Base-by-base conservation (phyloP, 2,329 filamentous ascomycete species). In the Intubia oerlemansii region DNA sequence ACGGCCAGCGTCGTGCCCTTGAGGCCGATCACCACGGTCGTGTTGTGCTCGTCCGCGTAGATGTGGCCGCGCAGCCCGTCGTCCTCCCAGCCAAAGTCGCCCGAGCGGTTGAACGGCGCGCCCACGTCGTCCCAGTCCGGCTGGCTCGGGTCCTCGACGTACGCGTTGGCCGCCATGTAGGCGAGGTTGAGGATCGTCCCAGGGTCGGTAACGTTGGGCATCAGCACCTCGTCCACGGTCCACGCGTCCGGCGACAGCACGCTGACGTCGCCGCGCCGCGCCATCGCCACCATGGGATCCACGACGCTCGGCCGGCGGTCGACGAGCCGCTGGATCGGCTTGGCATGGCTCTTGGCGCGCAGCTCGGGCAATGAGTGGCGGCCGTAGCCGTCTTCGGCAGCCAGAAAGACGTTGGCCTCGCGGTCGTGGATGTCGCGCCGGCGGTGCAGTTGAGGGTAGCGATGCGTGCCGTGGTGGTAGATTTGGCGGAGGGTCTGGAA, bases 31-130 rank as follows among this genome's bases (percentile, higher is more conserved):
- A 95, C 71, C 30, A 95, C 62, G 2, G 85, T 95, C 20, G 67
- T 67, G 48, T 95, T 93, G 22, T 54, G 66, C 41, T 82, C 68
- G 43, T 95, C 82, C 11, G 78, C 75, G 52, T 85, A 95, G 32
- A 98, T 71, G 48, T 98, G 88, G 3, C 88, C 88, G 32, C 85
- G 70, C 16, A 95, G 59, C 3, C 85, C 85, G 46, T 95, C 84
- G 20, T 56, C 57, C 46, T 90, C 68, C 88, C 88, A 95, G 25
- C 88, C 88, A 53, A 95, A 95, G 44, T 84, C 79, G 30, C 67
- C 70, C 5, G 78, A 84, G 36, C 79, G 70, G 47, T 95, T 92
- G 54, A 81, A 93, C 2, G 66, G 69, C 8, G 61, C 61, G 24
- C 75, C 69, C 3, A 90, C 71, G 37, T 84, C 78, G 37, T 80